Conservation (phyloP, 768 basidiomycete species). For the Tricholomella constricta region DNA sequence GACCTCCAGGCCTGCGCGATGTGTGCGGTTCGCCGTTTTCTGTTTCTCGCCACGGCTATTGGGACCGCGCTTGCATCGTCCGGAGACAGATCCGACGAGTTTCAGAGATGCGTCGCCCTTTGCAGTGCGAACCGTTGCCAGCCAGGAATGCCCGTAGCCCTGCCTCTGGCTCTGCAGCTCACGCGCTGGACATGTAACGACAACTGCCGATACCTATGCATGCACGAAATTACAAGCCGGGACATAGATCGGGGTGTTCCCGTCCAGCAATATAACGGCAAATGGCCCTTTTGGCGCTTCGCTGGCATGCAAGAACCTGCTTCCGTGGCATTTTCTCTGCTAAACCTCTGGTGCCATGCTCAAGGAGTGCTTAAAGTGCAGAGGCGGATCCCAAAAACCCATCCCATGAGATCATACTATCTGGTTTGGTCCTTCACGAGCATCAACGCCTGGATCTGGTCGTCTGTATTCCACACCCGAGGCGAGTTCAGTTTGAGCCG, state of each 20-base stretch:
- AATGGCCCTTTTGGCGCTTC: slow-evolving; percentile 94
- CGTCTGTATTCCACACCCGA: slow-evolving; percentile 88
- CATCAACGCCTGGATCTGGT: slow-evolving; percentile 94
- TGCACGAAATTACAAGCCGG: slow-evolving; percentile 71
- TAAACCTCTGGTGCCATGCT: slow-evolving; percentile 78
- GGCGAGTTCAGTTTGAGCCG: slow-evolving; percentile 49
- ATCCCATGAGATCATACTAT: slow-evolving; percentile 76
- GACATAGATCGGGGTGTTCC: slow-evolving; percentile 42
- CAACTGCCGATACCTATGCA: slow-evolving; percentile 89
- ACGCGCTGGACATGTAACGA: slow-evolving; percentile 88
- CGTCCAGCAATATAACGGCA: slow-evolving; percentile 87
- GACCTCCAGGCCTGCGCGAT: neutral
- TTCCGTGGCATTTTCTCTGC: slow-evolving; percentile 85
- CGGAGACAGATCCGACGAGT: slow-evolving; percentile 61
- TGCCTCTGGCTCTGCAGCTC: slow-evolving; percentile 59
- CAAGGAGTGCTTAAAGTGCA: slow-evolving; percentile 55
- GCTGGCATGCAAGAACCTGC: slow-evolving; percentile 94
- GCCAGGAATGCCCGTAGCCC: slow-evolving; percentile 25
- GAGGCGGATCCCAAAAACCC: slow-evolving; percentile 46
- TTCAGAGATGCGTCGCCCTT: slow-evolving; percentile 48
- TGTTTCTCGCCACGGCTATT: slow-evolving; percentile 4
- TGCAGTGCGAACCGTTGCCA: slow-evolving; percentile 48
- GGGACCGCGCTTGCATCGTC: slow-evolving; percentile 47
- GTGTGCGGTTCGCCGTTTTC: slow-evolving; percentile 1
- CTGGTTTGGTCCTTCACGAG: slow-evolving; percentile 65